Conservation (phyloP, 2,329 filamentous ascomycete species). For the Xylariales sp. region DNA sequence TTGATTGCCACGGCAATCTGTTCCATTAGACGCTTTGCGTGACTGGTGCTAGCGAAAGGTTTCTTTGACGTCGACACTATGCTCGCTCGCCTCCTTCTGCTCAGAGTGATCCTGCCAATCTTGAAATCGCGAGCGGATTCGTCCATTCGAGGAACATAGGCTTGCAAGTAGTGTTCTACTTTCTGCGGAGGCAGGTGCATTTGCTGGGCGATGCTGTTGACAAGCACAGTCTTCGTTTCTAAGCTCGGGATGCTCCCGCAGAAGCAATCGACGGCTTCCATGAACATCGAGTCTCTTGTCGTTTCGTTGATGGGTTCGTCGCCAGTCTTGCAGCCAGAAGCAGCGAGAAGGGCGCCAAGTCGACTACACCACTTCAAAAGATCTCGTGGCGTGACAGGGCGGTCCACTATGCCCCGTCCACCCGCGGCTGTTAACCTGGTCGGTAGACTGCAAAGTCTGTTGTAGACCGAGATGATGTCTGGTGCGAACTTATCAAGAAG, state of each 20-base stretch:
- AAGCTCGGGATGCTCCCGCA: conserved; percentile 71
- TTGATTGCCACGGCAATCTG: conserved; percentile 80
- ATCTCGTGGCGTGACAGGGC: conserved; percentile 58
- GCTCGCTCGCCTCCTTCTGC: conserved; percentile 51
- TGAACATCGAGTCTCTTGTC: conserved; percentile 76
- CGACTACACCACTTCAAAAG: conserved; percentile 88
- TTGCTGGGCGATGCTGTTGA: conserved; percentile 72
- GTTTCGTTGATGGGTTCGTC: conserved; percentile 69
- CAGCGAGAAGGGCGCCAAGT: conserved; percentile 60
- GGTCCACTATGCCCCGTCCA: conserved; percentile 33
- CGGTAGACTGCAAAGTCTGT: conserved; percentile 43
- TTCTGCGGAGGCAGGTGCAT: conserved; percentile 82
- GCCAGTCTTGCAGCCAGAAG: conserved; percentile 58
- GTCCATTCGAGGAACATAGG: conserved; percentile 67
- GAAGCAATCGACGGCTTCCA: conserved; percentile 92
- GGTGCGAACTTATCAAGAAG: conserved; percentile 59
- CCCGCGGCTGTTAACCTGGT: conserved; percentile 25
- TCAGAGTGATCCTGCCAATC: conserved; percentile 63
- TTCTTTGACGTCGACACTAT: conserved; percentile 48
- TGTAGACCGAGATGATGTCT: conserved; percentile 56
- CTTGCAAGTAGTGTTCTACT: conserved; percentile 69
- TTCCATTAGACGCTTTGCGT: conserved; percentile 80
- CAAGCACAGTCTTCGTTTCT: conserved; percentile 54
- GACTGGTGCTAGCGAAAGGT: conserved; percentile 83
- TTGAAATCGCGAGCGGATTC: conserved; percentile 53